Conservation (phyloP, 2,329 filamentous ascomycete species). For the Torrubiellomyces zombiae region DNA sequence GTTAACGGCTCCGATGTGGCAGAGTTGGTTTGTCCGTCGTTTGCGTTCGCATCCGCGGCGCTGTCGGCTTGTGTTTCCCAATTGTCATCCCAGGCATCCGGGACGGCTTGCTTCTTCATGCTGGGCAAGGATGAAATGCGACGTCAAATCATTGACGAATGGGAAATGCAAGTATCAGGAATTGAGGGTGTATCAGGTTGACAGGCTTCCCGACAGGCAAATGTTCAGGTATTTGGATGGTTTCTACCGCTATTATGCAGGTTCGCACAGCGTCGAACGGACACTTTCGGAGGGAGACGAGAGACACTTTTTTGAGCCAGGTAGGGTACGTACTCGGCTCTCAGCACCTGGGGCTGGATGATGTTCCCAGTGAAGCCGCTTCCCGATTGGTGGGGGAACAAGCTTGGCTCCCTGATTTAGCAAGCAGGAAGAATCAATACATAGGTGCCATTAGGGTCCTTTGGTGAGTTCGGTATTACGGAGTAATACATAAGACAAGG, state of each 20-base stretch:
- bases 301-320: too few species aligned
- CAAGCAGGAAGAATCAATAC: background rate
- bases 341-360: background rate
- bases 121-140: constrained; percentile 14
- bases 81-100: constrained; percentile 80
- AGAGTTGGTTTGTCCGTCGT: constrained; percentile 15
- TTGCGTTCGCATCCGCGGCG: constrained; percentile 18
- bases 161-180: too few species aligned
- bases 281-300: too few species aligned
- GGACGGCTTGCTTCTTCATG: constrained; percentile 33
- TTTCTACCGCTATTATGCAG: too few species aligned
- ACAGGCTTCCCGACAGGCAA: too few species aligned
- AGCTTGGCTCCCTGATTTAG: background rate
- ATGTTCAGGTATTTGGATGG: too few species aligned
- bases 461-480: background rate
- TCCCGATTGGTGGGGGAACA: background rate
- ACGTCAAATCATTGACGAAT: too few species aligned
- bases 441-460: too few species aligned
- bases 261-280: too few species aligned
- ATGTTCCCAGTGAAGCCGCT: background rate
- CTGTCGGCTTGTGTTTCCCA: constrained; percentile 69
- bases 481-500: background rate
- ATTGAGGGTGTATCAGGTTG: too few species aligned
- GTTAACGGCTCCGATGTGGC: constrained; percentile 30
- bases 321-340: too few species aligned